Conservation (phyloP, 352 stramenopile species). For the Pythium oligandrum region DNA sequence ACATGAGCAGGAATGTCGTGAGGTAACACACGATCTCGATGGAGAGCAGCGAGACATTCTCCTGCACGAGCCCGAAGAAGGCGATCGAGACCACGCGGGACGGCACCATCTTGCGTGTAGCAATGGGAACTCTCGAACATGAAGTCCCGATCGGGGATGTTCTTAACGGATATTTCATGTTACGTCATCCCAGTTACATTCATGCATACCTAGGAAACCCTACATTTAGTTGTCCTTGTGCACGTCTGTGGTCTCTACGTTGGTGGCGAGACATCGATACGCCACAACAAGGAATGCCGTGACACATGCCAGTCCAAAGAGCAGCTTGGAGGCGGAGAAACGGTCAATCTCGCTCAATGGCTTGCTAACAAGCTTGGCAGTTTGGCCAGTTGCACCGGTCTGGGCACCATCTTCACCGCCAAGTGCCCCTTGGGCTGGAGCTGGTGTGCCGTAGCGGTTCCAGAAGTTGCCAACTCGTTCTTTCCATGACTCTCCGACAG, state of each 20-base stretch:
- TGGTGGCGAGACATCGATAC: slow-evolving; percentile 33
- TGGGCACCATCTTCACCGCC: no score
- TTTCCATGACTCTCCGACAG: slow-evolving; percentile 51
- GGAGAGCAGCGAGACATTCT: slow-evolving; percentile 68
- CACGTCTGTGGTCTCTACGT: slow-evolving; percentile 6
- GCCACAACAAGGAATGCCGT: slow-evolving; percentile 32
- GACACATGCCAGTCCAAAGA: slow-evolving; percentile 41
- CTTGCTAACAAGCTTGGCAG: no score
- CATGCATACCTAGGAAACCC: no score
- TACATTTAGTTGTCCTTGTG: slow-evolving; percentile 28
- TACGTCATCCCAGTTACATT: no score
- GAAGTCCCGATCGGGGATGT: no score
- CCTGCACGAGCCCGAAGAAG: slow-evolving; percentile 64
- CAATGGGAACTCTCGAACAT: no score
- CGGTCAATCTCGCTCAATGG: slow-evolving; percentile 14
- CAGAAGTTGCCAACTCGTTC: slow-evolving; percentile 55
- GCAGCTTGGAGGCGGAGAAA: slow-evolving; percentile 19
- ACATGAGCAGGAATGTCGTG: slow-evolving; percentile 55
- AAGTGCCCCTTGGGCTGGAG: background rate
- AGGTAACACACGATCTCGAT: slow-evolving; percentile 62
- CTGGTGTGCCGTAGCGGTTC: slow-evolving; percentile 30
- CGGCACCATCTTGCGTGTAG: slow-evolving; percentile 16
- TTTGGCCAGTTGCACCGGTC: no score
- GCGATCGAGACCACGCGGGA: slow-evolving; percentile 58
- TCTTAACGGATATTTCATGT: no score